Conservation (phyloP, 2,329 filamentous ascomycete genomes). For the Diplodia mutila region DNA sequence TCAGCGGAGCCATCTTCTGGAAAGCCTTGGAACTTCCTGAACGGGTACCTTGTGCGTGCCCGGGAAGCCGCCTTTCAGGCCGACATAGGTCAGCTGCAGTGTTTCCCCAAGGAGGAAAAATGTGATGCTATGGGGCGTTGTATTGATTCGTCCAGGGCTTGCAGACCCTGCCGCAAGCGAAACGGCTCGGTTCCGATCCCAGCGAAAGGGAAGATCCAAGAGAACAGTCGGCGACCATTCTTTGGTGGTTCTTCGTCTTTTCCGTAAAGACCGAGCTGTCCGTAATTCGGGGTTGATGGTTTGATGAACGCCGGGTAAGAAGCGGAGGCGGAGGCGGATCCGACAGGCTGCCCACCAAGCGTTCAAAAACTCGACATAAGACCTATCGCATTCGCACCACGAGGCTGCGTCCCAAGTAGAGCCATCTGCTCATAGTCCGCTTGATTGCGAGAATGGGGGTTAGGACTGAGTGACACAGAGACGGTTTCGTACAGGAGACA, state of each 20-base stretch:
- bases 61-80: background rate
- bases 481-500: conserved; percentile 14
- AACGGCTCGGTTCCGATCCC: background rate
- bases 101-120: background rate
- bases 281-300: background rate
- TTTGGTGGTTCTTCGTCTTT: background rate
- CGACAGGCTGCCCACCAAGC: conserved; percentile 15
- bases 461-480: background rate
- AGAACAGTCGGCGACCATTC: background rate
- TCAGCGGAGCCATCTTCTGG: conserved; percentile 6
- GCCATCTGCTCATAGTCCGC: background rate
- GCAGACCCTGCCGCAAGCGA: background rate
- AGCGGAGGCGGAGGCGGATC: background rate
- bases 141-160: conserved; percentile 14
- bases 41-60: background rate
- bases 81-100: conserved; percentile 18
- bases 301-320: conserved; percentile 8
- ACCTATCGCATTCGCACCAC: conserved; percentile 12
- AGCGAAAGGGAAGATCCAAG: background rate
- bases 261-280: conserved; percentile 8
- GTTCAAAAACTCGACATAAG: background rate
- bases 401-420: background rate
- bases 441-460: conserved; percentile 4
- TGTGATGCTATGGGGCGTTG: background rate
- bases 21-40: conserved; percentile 5